Evolutionary conservation across 805 yeast species (phyloP), one percentile per base, ranked within the genome.

Genomic region (Saccharomycopsis sp.): DNA sequence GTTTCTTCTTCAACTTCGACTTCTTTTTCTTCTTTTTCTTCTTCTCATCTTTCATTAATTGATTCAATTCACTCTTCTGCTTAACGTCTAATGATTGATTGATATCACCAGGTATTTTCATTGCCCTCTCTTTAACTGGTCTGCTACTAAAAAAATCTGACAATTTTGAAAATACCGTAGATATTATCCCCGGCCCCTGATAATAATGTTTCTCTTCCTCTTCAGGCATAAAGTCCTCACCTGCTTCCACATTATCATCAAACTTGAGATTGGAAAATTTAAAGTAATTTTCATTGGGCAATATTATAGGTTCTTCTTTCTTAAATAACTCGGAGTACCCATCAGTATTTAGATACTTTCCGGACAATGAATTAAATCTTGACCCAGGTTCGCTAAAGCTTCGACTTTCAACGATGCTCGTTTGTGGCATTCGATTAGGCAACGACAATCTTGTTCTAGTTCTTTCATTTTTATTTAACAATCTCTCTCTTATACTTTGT

Each of bases 161-260:
- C 16, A 45, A 31, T 27, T 40, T 45, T 8, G 48, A 45, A n/a
- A 41, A 34, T 9, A 45, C 36, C 4, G 33, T 39, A 8, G 42
- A 17, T 13, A 45, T 8, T 16, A 45, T 21, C 19, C 44, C 42
- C 11, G 44, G 40, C 4, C 41, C 44, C 6, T 14, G 19, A 34
- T 22, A n/a, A 5, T 17, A 9, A 20, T 11, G 8, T 11, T 32
- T 19, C 26, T 22, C 24, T 35, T 40, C 31, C 13, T 27, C 35
- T 20, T 31, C 35, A 14, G 35, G 35, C 11, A 14, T 31, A 20
- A 31, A 31, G 20, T 31, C 35, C 17, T 31, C 35, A 9, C 35
- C 35, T 14, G 35, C 11, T 6, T 17, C 11, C 35, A 31, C 35
- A 6, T 31, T n/a, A n/a, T n/a, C n/a, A n/a, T n/a, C n/a, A n/a